Conservation (phyloP, 164 flowering plant genomes). For the Vitis amurensis region DNA sequence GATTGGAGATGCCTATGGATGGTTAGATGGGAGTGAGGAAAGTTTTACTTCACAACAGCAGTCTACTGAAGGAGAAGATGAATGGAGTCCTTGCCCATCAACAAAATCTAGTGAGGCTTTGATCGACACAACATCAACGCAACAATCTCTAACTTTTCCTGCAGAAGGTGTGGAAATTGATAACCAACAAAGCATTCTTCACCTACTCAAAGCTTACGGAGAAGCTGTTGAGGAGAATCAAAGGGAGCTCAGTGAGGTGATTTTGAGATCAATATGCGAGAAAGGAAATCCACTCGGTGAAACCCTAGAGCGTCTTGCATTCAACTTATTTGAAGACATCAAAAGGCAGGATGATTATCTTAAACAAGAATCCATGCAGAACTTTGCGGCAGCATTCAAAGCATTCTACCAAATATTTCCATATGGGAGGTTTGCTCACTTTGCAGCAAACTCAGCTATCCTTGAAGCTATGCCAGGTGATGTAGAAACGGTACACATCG, state of each 20-base stretch:
- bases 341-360: conserved; percentile 36
- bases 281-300: conserved; percentile 48
- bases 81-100: conserved; percentile 23
- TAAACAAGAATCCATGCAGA: conserved; percentile 46
- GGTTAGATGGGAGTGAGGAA: conserved; percentile 23
- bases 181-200: conserved; percentile 31
- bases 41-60: conserved; percentile 13
- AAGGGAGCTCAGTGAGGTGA: conserved; percentile 44
- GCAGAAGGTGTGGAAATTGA: conserved; percentile 31
- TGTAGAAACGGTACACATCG: conserved; percentile 34
- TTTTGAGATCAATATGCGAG: conserved; percentile 32
- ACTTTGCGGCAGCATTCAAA: conserved; percentile 33
- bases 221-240: conserved; percentile 49
- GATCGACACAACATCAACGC: conserved; percentile 6
- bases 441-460: conserved; percentile 49
- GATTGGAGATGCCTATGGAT: conserved; percentile 10
- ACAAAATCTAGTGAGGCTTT: conserved; percentile 6
- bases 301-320: conserved; percentile 40
- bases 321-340: conserved; percentile 22
- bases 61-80: conserved; percentile 8
- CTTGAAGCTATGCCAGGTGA: conserved; percentile 51
- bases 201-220: conserved; percentile 52
- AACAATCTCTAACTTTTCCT: conserved; percentile 21
- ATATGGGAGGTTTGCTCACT: conserved; percentile 51
- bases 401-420: conserved; percentile 52